Evolutionary conservation across 2,329 filamentous ascomycete genomes (phyloP).

Genomic region (Pseudogymnoascus sp.): DNA sequence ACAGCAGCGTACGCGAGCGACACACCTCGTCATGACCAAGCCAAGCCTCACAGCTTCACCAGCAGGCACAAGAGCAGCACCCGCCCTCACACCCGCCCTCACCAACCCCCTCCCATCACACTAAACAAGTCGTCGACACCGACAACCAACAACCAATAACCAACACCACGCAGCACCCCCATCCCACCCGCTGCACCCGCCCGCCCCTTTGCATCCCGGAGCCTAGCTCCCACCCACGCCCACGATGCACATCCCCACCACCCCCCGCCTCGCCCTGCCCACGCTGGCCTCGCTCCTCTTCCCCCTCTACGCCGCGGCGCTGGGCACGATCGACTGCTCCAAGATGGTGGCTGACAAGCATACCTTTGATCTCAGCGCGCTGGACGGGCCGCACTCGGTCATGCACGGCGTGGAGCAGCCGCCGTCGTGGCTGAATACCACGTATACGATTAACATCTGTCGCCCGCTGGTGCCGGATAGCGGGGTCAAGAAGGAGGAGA

Average conservation of each 20-base stretch:
- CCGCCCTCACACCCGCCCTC: background rate
- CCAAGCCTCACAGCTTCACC: background rate
- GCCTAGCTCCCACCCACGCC: background rate
- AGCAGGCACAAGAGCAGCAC: background rate
- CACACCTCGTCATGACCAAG: background rate
- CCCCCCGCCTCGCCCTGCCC: background rate
- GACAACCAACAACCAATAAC: too few species aligned
- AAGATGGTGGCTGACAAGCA: conserved; percentile 50
- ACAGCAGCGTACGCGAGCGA: background rate
- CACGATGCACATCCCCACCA: background rate
- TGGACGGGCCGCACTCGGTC: conserved; percentile 61
- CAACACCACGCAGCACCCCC: too few species aligned
- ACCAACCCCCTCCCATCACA: background rate
- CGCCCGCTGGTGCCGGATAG: conserved; percentile 53
- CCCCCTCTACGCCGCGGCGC: conserved; percentile 20
- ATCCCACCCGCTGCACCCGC: too few species aligned
- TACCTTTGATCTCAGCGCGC: conserved; percentile 54
- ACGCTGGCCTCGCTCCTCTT: conserved; percentile 18
- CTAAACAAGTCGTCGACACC: background rate
- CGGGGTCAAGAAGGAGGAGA: conserved; percentile 43
- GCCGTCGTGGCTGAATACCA: conserved; percentile 58
- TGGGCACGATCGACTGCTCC: conserved; percentile 51
- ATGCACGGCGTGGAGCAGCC: conserved; percentile 43
- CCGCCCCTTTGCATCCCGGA: too few species aligned
- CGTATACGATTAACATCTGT: conserved; percentile 76